Conservation (phyloP, 2,329 filamentous ascomycete species). For the Xylaria sp. region DNA sequence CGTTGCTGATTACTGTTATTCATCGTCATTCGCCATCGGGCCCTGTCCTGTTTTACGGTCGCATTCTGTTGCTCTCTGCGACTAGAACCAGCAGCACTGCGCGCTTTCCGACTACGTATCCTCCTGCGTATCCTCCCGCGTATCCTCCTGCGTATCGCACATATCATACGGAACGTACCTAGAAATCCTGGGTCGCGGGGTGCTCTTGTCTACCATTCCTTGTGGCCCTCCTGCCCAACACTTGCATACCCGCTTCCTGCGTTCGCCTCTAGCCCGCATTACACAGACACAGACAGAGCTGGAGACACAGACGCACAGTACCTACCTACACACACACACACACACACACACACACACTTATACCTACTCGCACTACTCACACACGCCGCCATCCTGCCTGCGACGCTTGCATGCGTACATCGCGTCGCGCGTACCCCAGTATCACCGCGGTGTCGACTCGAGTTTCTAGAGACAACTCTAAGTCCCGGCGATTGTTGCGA, state of each 20-base stretch:
- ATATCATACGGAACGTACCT: slow-evolving; percentile 4
- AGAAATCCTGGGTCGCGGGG: slow-evolving; percentile 21
- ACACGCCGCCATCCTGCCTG: not conserved
- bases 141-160: slow-evolving; percentile 1
- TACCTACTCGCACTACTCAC: too few species aligned
- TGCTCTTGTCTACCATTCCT: not conserved
- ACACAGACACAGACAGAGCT: slow-evolving; percentile 24
- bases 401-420: not conserved
- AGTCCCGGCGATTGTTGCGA: too few species aligned
- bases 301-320: slow-evolving; percentile 1
- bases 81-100: slow-evolving; percentile 9
- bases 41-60: slow-evolving; percentile 23
- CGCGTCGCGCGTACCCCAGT: not conserved
- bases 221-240: slow-evolving; percentile 21
- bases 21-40: slow-evolving; percentile 27
- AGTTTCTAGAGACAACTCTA: too few species aligned
- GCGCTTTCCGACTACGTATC: slow-evolving; percentile 22
- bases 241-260: slow-evolving; percentile 34
- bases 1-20: slow-evolving; percentile 29
- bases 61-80: slow-evolving; percentile 26
- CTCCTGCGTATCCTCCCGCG: slow-evolving; percentile 18
- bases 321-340: not conserved
- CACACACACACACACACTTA: not conserved
- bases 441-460: not conserved
- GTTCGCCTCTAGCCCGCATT: slow-evolving; percentile 29